Base-by-base conservation (phyloP, 805 yeast species). In the Jamesozyma hellenica region DNA sequence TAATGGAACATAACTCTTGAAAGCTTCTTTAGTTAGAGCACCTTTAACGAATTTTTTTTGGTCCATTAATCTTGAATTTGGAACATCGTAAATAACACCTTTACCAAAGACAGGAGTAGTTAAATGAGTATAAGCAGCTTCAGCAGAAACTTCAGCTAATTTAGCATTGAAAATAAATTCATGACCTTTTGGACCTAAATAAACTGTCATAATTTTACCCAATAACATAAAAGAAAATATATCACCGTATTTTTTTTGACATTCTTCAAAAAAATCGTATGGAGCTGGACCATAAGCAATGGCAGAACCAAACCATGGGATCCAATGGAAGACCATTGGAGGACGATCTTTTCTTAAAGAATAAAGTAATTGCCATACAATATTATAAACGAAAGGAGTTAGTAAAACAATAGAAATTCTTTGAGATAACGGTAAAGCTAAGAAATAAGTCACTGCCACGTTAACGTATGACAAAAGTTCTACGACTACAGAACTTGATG, bases 81-180 rank as follows among this genome's bases (percentile, higher is more conserved):
- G 86, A 65, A 96, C 90, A 66, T 92, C 98, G 61, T 92, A 92
- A 39, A 92, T 83, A 40, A 92, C 98, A 55, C 97, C 98, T 56
- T 87, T 78, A 53, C 98, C 98, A 52, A 92, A 92, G 13, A 87
- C 96, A 12, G 98, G 98, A n/a, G 97, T 90, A n/a, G 98, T 92
- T 64, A 92, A 72, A 60, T 88, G 96, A 46, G 80, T 72, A 67
- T 92, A 92, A 30, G 96, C 97, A 36, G 83, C 96, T 61, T 92
- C 97, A 35, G 98, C 98, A 36, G 87, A 79, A 18, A 88, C 97
- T 52, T 86, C 95, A 25, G 79, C 75, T 39, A 82, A 70, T 64
- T 84, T 88, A 32, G 95, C 85, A 63, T 92, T 92, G 51, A 92
- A 77, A 34, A 90, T 86, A 59, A 92, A 88, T 61, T 92, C 98